phyloP scores from a whole-genome alignment of 1,139 yeast species.

The Lodderomyces oxycetoniae region DNA sequence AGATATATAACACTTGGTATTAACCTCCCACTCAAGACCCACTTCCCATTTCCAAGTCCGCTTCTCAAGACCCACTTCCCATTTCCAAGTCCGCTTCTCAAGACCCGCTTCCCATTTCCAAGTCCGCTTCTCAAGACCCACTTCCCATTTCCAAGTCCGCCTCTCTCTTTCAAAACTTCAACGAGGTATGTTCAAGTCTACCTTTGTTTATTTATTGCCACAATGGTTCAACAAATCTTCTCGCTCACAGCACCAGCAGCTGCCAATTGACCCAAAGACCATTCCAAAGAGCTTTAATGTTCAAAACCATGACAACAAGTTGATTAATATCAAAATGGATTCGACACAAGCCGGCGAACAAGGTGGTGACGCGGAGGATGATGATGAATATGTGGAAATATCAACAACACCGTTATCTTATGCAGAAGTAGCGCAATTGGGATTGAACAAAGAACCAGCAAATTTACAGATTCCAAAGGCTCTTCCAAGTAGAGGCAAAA shows the following conservation, averaged over 20 bases:
- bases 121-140: not conserved
- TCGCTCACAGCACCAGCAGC: slow-evolving; percentile 4
- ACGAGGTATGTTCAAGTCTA: slow-evolving; percentile 12
- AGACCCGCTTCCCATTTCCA: not conserved
- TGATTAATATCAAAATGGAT: slow-evolving; percentile 36
- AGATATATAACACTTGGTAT: too few species aligned
- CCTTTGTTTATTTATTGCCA: slow-evolving; percentile 10
- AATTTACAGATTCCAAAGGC: slow-evolving; percentile 4
- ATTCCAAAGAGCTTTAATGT: slow-evolving; percentile 30
- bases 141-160: not conserved
- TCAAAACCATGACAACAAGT: slow-evolving; percentile 22
- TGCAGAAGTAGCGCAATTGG: slow-evolving; percentile 42
- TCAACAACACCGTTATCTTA: slow-evolving; percentile 35
- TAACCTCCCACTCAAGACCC: not conserved
- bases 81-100: not conserved
- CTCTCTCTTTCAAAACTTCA: not conserved
- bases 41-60: not conserved
- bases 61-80: not conserved
- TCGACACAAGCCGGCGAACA: slow-evolving; percentile 10
- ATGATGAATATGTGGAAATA: slow-evolving; percentile 37
- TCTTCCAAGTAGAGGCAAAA: slow-evolving; percentile 6
- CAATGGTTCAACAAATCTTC: slow-evolving; percentile 15
- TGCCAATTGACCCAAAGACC: slow-evolving; percentile 13
- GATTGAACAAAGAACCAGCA: slow-evolving; percentile 16
- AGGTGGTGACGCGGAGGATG: slow-evolving; percentile 15